Evolutionary conservation across 306 rosid species (phyloP), one percentile per base, ranked within the genome.

Genomic region (Malus sylvestris): DNA sequence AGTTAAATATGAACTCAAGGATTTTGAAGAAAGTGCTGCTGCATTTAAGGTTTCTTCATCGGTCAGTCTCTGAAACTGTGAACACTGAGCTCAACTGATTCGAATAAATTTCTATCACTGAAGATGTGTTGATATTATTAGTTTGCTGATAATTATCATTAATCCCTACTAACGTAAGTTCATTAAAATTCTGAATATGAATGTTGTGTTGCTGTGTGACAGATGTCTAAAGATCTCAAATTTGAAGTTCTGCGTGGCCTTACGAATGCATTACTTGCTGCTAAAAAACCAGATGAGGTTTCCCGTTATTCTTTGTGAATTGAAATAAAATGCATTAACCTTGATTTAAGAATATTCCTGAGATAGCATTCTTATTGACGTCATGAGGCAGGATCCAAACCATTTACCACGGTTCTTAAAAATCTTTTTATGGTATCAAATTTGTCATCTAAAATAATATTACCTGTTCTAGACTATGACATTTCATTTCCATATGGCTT

Each of bases 231-330:
- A 83, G 90, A 85, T 80, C 74, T 94, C 78, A 80, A 83, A 40
- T 90, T 94, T 85, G 98, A 92, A 67, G 88, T 94, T 81, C 82
- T 90, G 64, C 92, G 92, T 15, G 98, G 97, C 71, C 95, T 88
- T 74, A 85, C 90, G 73, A 89, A 92, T 84, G 83, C 97, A 53
- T 87, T 90, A 74, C 93, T 94, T 81, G 96, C 95, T 68, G 97
- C 93, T n/a, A 83, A 86, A 77, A 94, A 88, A 83, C 97, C 96
- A 42, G 93, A 90, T 23, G 96, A 94, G 98, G 97, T 94, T 70
- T 83, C 90, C 80, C 22, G 4, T 73, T 79, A 51, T 81, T 71
- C 68, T 60, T 60, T 60, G 44, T 42, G 20, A 73, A 52, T 76
- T 83, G 35, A 60, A 59, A 40, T 33, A 18, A 49, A 4, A 42